Percentiles rank a stretch among this genome's conserved stretches.
Conservation (phyloP, 2,329 filamentous ascomycete genomes). For the Fulvia fulva region DNA sequence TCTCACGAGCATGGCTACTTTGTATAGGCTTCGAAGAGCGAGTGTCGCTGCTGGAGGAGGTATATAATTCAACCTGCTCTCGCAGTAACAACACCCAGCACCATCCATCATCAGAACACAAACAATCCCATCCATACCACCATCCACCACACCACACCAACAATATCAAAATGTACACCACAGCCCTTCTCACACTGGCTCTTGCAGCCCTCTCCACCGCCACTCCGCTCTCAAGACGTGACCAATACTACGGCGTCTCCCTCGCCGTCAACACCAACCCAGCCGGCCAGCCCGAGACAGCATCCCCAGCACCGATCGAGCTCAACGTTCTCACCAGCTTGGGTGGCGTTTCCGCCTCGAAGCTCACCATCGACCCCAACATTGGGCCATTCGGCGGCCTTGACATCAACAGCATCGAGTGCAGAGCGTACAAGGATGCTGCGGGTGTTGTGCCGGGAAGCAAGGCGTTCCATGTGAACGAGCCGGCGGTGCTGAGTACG, state of each 20-base stretch:
- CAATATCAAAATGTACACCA: too few relatives aligned
- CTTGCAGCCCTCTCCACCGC: too few relatives aligned
- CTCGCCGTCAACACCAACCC: conserved; percentile 7
- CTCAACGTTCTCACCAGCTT: conserved; percentile 15
- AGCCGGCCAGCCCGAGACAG: background rate
- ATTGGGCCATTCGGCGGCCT: conserved; percentile 7
- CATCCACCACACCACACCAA: too few relatives aligned
- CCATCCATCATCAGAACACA: too few relatives aligned
- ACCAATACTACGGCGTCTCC: conserved; percentile 18
- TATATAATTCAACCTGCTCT: too few relatives aligned
- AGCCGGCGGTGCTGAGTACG: conserved; percentile 4
- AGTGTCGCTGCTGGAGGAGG: too few relatives aligned
- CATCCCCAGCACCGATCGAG: conserved; percentile 16
- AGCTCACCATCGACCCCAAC: conserved; percentile 11
- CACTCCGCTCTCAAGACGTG: too few relatives aligned
- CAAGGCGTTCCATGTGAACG: conserved; percentile 3
- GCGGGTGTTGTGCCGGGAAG: conserved; percentile 10
- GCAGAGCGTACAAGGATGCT: conserved; percentile 18
- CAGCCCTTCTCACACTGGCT: too few relatives aligned
- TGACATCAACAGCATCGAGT: conserved; percentile 17
- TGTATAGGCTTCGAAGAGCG: too few relatives aligned
- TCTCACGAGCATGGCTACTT: too few relatives aligned
- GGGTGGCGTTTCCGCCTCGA: conserved; percentile 3
- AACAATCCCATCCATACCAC: too few relatives aligned
- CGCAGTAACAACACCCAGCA: too few relatives aligned